Percentiles rank a stretch among this genome's conserved stretches.
Evolutionary conservation across 2,329 filamentous ascomycete genomes (phyloP).

Genomic region (Penicillium sp.): DNA sequence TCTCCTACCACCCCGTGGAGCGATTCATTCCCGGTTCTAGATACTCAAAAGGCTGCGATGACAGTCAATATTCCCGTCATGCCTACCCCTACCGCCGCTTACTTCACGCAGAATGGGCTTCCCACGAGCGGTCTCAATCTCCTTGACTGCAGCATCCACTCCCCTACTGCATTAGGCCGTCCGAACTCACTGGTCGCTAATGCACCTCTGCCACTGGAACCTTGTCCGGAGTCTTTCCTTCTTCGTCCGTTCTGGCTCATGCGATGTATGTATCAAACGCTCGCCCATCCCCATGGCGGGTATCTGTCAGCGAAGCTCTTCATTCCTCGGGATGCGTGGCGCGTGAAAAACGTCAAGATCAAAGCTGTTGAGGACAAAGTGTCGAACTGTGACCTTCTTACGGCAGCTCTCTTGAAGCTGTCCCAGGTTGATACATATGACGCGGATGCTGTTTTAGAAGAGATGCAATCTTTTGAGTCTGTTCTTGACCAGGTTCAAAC

Average conservation of each 20-base stretch:
- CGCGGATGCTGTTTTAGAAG: conserved; percentile 84
- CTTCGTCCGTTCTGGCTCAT: conserved; percentile 98
- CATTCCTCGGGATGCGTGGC: conserved; percentile 87
- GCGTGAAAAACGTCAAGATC: conserved; percentile 86
- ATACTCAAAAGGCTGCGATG: conserved; percentile 44
- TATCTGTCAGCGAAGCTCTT: conserved; percentile 91
- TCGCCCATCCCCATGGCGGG: conserved; percentile 83
- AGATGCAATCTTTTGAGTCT: conserved; percentile 84
- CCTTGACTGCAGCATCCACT: conserved; percentile 78
- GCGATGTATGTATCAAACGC: conserved; percentile 86
- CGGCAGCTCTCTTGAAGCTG: conserved; percentile 78
- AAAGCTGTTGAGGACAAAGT: conserved; percentile 92
- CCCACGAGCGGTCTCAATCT: conserved; percentile 67
- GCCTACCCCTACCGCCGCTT: conserved; percentile 62
- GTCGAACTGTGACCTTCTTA: conserved; percentile 82
- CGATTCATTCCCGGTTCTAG: conserved; percentile 56
- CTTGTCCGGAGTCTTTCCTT: conserved; percentile 82
- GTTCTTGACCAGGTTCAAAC: conserved; percentile 81
- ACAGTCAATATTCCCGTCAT: conserved; percentile 55
- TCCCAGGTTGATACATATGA: conserved; percentile 80
- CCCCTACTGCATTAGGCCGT: conserved; percentile 58
- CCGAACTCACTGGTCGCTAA: conserved; percentile 59
- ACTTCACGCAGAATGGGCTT: conserved; percentile 54
- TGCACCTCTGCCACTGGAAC: conserved; percentile 73
- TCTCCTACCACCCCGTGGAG: conserved; percentile 72